Evolutionary conservation across 2,329 filamentous ascomycete genomes (phyloP).

Genomic region (Pestalotiopsis sp.): DNA sequence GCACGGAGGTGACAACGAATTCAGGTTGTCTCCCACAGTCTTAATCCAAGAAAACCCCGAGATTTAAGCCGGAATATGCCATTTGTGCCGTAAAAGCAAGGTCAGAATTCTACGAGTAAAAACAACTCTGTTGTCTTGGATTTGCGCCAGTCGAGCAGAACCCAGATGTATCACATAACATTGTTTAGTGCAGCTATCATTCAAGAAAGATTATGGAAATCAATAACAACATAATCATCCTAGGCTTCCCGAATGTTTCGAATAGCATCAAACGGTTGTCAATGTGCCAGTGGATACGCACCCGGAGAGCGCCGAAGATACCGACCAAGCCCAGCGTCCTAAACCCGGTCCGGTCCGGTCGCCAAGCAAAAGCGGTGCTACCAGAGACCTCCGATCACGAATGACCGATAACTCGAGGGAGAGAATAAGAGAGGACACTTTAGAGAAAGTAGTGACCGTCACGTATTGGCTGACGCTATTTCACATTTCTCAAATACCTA

Average conservation of each 20-base stretch:
- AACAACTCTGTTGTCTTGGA: no score
- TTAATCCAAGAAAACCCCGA: neutral
- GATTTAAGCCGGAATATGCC: neutral
- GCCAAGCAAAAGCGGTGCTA: neutral
- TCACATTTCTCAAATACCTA: neutral
- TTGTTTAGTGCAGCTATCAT: no score
- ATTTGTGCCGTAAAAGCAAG: no score
- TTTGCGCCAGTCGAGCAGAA: no score
- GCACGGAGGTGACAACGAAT: neutral
- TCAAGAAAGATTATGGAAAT: no score
- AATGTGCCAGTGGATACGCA: neutral
- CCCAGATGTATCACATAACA: no score
- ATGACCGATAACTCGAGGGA: neutral
- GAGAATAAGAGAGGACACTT: neutral
- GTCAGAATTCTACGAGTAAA: no score
- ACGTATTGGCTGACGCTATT: neutral
- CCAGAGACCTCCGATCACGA: neutral
- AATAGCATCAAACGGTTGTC: neutral
- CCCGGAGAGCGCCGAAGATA: neutral
- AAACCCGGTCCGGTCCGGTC: neutral
- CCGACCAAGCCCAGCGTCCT: neutral
- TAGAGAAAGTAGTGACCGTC: neutral
- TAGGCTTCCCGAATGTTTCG: neutral
- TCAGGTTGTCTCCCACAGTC: neutral
- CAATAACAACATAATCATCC: neutral